These are phyloP conservation scores for Solanum ossicruentum DNA, from an alignment of 257 asterid species.

Conservation along the genomic window DNA sequence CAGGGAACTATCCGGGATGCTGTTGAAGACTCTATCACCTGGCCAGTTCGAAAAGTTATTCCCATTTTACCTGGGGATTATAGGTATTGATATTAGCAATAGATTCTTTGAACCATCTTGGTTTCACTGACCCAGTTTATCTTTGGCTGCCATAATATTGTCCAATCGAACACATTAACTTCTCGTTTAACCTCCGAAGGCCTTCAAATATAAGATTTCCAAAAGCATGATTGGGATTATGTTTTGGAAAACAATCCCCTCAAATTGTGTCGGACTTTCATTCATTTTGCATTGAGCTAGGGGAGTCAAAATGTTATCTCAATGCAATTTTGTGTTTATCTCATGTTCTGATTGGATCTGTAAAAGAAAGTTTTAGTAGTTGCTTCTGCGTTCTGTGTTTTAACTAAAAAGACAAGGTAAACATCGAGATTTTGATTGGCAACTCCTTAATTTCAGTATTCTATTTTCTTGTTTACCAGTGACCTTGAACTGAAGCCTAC, in stretches of 20 bases:
- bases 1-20: slow-evolving; percentile 30
- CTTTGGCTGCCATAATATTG: neutral
- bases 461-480: slow-evolving; percentile 21
- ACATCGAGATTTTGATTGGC: neutral
- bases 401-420: neutral
- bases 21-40: slow-evolving; percentile 28
- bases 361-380: neutral
- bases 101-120: neutral
- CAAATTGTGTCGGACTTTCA: neutral
- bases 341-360: neutral
- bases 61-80: slow-evolving; percentile 38
- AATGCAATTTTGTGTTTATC: neutral
- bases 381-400: neutral
- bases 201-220: neutral
- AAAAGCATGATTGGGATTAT: neutral
- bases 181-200: neutral
- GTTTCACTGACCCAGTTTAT: neutral
- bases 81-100: slow-evolving; percentile 5
- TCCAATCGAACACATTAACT: neutral
- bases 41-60: slow-evolving; percentile 33
- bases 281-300: neutral
- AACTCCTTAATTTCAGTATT: neutral
- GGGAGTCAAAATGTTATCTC: neutral
- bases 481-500: slow-evolving; percentile 59
- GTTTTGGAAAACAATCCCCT: neutral